These are phyloP conservation scores for Tardiomyces blankii DNA, from an alignment of 1,139 yeast genomes.

Conservation along the genomic window DNA sequence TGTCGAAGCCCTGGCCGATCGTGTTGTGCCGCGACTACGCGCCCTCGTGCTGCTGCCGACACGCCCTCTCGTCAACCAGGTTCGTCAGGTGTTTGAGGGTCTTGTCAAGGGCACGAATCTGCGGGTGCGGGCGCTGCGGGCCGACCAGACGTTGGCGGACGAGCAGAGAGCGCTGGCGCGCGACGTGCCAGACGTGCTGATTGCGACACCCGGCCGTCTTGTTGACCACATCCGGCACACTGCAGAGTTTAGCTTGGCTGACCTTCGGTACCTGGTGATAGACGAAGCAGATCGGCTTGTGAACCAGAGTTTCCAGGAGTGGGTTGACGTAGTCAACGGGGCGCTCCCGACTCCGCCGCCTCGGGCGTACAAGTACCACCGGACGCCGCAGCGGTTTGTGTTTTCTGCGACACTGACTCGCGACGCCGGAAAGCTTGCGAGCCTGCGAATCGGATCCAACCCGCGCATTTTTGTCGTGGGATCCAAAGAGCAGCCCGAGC, in stretches of 20 bases:
- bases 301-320: conserved; percentile 86
- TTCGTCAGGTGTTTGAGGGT: conserved; percentile 47
- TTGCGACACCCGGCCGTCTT: conserved; percentile 87
- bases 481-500: conserved; percentile 28
- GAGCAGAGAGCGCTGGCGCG: conserved; percentile 43
- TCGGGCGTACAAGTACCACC: conserved; percentile 12
- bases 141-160: conserved; percentile 52
- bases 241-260: conserved; percentile 27
- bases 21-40: conserved; percentile 64
- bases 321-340: conserved; percentile 53
- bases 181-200: conserved; percentile 61
- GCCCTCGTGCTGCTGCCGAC: conserved; percentile 86
- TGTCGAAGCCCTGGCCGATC: conserved; percentile 48
- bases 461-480: conserved; percentile 53
- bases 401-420: conserved; percentile 93
- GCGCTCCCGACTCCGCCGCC: neutral
- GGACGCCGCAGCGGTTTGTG: conserved; percentile 46
- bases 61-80: conserved; percentile 76
- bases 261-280: conserved; percentile 60
- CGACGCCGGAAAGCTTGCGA: conserved; percentile 77
- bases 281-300: conserved; percentile 94
- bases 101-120: conserved; percentile 61
- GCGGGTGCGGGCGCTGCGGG: conserved; percentile 45
- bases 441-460: conserved; percentile 57
- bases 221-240: conserved; percentile 65